phyloP scores from a whole-genome alignment of 768 basidiomycete genomes.

The Phallus indusiatus region DNA sequence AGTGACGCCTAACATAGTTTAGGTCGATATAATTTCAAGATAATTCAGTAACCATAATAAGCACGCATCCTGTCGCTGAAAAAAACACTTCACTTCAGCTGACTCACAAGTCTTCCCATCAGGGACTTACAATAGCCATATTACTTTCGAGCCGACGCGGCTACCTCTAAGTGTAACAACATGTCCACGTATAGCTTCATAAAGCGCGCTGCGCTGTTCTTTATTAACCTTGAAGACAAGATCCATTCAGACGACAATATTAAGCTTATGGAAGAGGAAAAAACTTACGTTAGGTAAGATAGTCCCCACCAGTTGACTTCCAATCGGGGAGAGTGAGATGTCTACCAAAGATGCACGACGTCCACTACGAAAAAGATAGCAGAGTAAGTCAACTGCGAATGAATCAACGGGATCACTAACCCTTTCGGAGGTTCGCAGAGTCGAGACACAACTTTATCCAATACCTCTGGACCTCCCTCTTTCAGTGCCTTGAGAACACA shows the following conservation, averaged over 20 bases:
- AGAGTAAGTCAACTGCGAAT: background rate
- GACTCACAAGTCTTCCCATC: background rate
- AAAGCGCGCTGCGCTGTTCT: slow-evolving; percentile 72
- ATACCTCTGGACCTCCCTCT: slow-evolving; percentile 69
- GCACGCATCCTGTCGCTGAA: slow-evolving; percentile 56
- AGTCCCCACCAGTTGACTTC: slow-evolving; percentile 78
- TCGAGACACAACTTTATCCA: slow-evolving; percentile 63
- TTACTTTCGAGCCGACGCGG: slow-evolving; percentile 86
- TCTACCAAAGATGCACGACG: slow-evolving; percentile 83
- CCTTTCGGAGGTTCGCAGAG: slow-evolving; percentile 85
- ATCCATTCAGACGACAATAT: slow-evolving; percentile 5
- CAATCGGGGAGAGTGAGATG: slow-evolving; percentile 71
- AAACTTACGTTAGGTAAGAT: slow-evolving; percentile 61
- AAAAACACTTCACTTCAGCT: background rate
- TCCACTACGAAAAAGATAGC: slow-evolving; percentile 27
- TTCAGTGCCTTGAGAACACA: slow-evolving; percentile 81
- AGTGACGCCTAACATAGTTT: background rate
- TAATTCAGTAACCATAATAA: slow-evolving; percentile 48
- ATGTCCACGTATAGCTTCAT: slow-evolving; percentile 79
- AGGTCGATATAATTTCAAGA: background rate
- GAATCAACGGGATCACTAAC: slow-evolving; percentile 27
- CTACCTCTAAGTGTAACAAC: slow-evolving; percentile 86
- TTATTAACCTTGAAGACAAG: slow-evolving; percentile 56
- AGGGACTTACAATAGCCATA: slow-evolving; percentile 67
- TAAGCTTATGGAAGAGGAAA: background rate